A percentile compares a stretch with the other conserved stretches of the same genome.
phyloP scores from a whole-genome alignment of 257 asterid species.

The Solanum chmielewskii region DNA sequence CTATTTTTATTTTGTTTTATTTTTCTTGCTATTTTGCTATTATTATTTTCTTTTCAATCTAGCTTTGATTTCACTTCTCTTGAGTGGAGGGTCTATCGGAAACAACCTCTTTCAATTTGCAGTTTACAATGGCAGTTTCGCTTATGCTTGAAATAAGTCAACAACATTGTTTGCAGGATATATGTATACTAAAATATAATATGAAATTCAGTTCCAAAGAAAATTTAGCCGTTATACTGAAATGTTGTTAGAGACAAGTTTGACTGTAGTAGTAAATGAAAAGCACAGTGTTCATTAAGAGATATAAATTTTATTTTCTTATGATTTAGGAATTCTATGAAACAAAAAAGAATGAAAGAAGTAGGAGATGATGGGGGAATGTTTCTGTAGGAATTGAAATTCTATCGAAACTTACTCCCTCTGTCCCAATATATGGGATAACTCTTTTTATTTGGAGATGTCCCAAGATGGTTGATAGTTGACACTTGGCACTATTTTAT shows the following conservation, averaged over 20 bases:
- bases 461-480: not conserved
- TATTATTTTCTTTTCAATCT: not conserved
- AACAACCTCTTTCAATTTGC: not conserved
- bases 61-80: not conserved
- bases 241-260: not conserved
- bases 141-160: not conserved
- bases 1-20: not conserved
- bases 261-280: not conserved
- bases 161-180: not conserved
- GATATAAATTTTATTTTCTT: not conserved
- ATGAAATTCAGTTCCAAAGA: not conserved
- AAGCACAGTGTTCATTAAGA: not conserved
- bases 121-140: not conserved
- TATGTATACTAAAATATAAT: not conserved
- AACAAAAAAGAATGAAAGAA: not conserved
- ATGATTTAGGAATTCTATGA: not conserved
- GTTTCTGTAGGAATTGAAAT: not conserved
- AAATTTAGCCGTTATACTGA: not conserved
- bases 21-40: not conserved
- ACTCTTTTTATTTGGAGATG: not conserved
- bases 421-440: not conserved
- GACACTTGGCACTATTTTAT: not conserved
- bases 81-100: not conserved
- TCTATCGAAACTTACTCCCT: not conserved
- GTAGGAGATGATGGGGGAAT: not conserved